Base-by-base conservation (phyloP, 1,284 basidiomycete species). In the Schizophyllum amplum region DNA sequence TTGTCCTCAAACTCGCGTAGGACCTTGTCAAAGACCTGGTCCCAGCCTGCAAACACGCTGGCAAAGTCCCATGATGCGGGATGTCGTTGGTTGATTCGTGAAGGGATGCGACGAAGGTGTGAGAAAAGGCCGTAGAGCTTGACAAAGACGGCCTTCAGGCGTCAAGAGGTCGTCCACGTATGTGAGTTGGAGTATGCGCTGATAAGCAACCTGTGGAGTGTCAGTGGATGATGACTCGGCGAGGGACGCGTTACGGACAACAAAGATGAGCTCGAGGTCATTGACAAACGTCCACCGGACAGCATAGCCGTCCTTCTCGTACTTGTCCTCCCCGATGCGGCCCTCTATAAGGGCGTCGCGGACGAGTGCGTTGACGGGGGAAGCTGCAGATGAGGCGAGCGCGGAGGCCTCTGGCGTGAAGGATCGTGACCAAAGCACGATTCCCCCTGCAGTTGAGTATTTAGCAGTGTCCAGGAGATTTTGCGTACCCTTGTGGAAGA, bases 281-380 rank as follows among this genome's bases (percentile, higher is more conserved):
- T 98, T 98, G 33, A 92, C 87, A 65, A 94, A 87, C 0, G 90
- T 87, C 94, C 94, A 98, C 69, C 87, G 86, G 55, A 97, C 86
- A 47, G 92, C 89, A 66, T 93, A 95, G 0, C 92, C 92, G 65
- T 95, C 93, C 68, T 87, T 93, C 73, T 95, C 92, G 67, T 91
- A 92, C 59, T 83, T 89, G 59, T 90, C 83, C 58, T 91, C 89
- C 1, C 85, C 70, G 1, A 81, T 84, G 4, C 88, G 76, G 57
- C 92, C 84, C 67, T 96, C 93, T 64, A 97, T 94, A 55, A 98
- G 80, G 9, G 90, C 91, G 63, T 95, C 92, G 25, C 89, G 86
- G 64, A 98, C 87, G 63, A 96, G 83, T 21, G 89, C 85, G 71
- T 95, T 95, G 55, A 97, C 85, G 1, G 94, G 94, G 0, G 93